Conservation (phyloP, 192 early-diverging fungal species). For the Haplosporangium gracile region DNA sequence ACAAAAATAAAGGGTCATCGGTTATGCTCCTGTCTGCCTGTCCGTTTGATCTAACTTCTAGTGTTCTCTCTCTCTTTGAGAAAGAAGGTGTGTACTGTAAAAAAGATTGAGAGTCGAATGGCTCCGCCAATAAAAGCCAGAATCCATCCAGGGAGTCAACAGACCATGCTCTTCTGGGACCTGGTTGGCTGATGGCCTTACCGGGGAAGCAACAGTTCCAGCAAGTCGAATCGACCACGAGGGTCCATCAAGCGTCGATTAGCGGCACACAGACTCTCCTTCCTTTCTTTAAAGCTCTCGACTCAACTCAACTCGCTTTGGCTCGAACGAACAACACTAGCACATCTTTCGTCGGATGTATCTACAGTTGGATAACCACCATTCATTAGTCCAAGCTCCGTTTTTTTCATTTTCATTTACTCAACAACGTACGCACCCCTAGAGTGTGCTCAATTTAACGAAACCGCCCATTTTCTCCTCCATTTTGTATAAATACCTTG, state of each 20-base stretch:
- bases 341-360: too few relatives aligned
- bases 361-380: too few relatives aligned
- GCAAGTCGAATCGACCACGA: neutral
- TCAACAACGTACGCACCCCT: too few relatives aligned
- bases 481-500: slow-evolving; percentile 5
- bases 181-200: neutral
- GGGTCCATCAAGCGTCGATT: neutral
- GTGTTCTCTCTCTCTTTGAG: too few relatives aligned
- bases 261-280: too few relatives aligned
- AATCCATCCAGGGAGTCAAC: neutral
- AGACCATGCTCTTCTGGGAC: neutral
- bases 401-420: too few relatives aligned
- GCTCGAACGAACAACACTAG: too few relatives aligned
- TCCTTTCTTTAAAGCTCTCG: too few relatives aligned
- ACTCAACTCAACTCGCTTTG: neutral
- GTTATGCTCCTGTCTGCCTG: neutral
- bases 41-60: too few relatives aligned
- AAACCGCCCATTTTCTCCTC: neutral
- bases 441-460: too few relatives aligned
- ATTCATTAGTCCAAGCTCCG: too few relatives aligned
- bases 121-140: neutral
- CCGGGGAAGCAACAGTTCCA: neutral
- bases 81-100: neutral
- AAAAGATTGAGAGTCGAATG: neutral
- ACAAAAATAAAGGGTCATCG: neutral